phyloP scores from a whole-genome alignment of 345 rosid species.

The Anacardium occidentale region DNA sequence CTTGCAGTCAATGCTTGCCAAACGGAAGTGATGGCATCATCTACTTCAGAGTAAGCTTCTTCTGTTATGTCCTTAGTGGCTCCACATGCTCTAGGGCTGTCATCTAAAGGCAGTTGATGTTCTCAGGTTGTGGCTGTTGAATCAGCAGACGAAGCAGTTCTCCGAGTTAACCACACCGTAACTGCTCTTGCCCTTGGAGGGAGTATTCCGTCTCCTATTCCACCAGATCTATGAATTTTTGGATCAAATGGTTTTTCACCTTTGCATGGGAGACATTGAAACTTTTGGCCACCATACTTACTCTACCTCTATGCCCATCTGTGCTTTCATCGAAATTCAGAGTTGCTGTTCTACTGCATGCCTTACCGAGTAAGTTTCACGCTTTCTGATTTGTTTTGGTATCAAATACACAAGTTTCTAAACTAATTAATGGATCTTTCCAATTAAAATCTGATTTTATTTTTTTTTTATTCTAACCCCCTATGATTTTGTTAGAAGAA shows the following conservation, averaged over 20 bases:
- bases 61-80: background rate
- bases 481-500: too few relatives aligned
- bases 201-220: constrained; percentile 69
- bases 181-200: constrained; percentile 97
- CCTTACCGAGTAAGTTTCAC: constrained; percentile 53
- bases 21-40: constrained; percentile 36
- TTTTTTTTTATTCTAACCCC: too few relatives aligned
- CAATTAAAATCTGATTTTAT: too few relatives aligned
- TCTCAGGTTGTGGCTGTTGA: constrained; percentile 85
- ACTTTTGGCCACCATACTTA: constrained; percentile 70
- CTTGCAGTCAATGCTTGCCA: constrained; percentile 56
- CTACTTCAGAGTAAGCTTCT: constrained; percentile 68
- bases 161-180: constrained; percentile 64
- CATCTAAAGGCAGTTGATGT: constrained; percentile 29
- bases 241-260: constrained; percentile 51
- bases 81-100: constrained; percentile 9
- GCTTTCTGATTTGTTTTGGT: constrained; percentile 22
- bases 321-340: constrained; percentile 78
- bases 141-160: constrained; percentile 74
- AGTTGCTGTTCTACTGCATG: constrained; percentile 80
- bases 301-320: constrained; percentile 84
- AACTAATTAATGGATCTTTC: background rate
- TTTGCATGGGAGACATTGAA: constrained; percentile 65
- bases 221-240: constrained; percentile 63
- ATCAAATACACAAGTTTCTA: background rate